Evolutionary conservation across 192 early-diverging fungal species (phyloP).

Genomic region (Entrophospora sp.): DNA sequence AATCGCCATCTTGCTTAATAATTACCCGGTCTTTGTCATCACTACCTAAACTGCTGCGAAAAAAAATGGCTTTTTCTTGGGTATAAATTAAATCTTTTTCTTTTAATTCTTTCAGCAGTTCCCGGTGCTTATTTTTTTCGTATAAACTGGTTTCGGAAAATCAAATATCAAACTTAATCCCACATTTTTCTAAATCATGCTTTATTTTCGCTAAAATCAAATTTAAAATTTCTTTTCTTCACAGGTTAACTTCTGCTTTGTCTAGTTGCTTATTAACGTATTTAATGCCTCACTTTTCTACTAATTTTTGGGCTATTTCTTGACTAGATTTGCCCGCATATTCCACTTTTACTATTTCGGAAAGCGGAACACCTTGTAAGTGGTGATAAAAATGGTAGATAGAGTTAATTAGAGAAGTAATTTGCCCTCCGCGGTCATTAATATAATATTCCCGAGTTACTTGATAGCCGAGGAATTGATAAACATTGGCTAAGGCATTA

Average conservation of each 20-base stretch:
- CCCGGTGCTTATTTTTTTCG: not conserved
- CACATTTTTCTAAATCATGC: not conserved
- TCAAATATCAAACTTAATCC: slow-evolving; percentile 4
- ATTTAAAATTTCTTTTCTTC: slow-evolving; percentile 2
- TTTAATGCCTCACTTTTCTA: not conserved
- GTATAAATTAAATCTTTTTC: not conserved
- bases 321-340: not conserved
- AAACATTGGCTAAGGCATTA: not conserved
- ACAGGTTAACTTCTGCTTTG: not conserved
- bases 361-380: not conserved
- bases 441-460: not conserved
- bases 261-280: not conserved
- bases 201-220: not conserved
- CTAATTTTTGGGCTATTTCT: slow-evolving; percentile 2
- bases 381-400: slow-evolving; percentile 4
- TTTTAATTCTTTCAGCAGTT: not conserved
- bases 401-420: slow-evolving; percentile 1
- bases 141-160: slow-evolving; percentile 6
- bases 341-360: not conserved
- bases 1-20: slow-evolving; percentile 6
- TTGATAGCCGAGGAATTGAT: not conserved
- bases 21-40: slow-evolving; percentile 2
- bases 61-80: slow-evolving; percentile 1
- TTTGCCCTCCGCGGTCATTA: slow-evolving; percentile 2
- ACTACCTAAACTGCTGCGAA: slow-evolving; percentile 1